A percentile compares a stretch with the other conserved stretches of the same genome.
phyloP scores from a whole-genome alignment of 2,329 filamentous ascomycete genomes.

The Bipolaris cookei region DNA sequence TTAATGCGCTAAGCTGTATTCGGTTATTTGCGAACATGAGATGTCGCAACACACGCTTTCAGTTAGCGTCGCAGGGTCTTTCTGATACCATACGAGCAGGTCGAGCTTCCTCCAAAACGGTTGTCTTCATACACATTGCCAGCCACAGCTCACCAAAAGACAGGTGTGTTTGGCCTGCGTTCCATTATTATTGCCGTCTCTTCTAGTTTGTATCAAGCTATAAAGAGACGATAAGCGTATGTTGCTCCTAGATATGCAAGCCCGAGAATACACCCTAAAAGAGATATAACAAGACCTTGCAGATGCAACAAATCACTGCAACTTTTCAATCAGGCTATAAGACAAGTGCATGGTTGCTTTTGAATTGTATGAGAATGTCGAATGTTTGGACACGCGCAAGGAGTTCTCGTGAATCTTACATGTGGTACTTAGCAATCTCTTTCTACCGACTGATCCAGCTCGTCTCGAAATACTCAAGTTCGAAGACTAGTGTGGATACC shows the following conservation, averaged over 20 bases:
- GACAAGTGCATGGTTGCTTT: not conserved
- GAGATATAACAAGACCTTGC: not conserved
- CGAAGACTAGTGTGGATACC: not conserved
- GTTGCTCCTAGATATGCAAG: not conserved
- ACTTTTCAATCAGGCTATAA: not conserved
- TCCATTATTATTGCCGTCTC: too few species aligned
- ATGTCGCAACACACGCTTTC: too few species aligned
- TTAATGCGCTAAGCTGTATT: too few species aligned
- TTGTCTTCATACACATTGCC: too few species aligned
- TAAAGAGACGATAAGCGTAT: not conserved
- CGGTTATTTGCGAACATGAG: too few species aligned
- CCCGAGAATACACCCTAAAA: not conserved
- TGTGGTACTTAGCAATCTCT: not conserved
- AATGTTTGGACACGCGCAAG: not conserved
- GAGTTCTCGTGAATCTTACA: not conserved
- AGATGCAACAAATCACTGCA: not conserved
- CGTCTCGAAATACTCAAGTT: not conserved
- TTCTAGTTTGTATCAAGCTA: too few species aligned
- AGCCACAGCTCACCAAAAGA: too few species aligned
- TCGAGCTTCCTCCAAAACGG: too few species aligned
- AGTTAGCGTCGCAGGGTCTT: too few species aligned
- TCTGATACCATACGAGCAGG: too few species aligned
- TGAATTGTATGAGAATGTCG: not conserved
- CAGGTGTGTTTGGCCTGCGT: too few species aligned
- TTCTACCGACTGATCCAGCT: not conserved